Evolutionary conservation across 192 early-diverging fungal species (phyloP).

Genomic region (Coemansia sp.): DNA sequence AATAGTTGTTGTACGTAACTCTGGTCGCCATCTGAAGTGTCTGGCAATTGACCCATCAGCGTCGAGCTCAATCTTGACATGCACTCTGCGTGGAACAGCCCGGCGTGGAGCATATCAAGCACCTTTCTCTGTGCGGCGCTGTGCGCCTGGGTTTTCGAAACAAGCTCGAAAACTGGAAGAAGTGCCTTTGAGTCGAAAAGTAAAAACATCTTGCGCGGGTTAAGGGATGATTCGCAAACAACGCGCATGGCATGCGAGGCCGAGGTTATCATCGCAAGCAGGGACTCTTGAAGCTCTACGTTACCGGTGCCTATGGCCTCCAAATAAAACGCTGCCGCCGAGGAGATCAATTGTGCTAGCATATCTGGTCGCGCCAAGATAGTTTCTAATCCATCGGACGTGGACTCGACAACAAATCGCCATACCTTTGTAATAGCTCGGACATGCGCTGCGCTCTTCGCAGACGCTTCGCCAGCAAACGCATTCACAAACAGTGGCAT

Average conservation of each 20-base stretch:
- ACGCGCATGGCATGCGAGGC: constrained; percentile 22
- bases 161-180: constrained; percentile 20
- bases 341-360: constrained; percentile 22
- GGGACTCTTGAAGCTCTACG: constrained; percentile 3
- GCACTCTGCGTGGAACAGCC: constrained; percentile 34
- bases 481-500: constrained; percentile 34
- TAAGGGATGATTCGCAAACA: constrained; percentile 36
- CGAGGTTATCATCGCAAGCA: constrained; percentile 12
- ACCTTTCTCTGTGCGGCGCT: constrained; percentile 1
- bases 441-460: constrained; percentile 9
- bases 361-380: constrained; percentile 29
- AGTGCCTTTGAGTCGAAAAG: constrained; percentile 31
- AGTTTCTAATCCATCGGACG: constrained; percentile 30
- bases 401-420: constrained; percentile 22
- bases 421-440: constrained; percentile 24
- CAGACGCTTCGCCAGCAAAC: constrained; percentile 12
- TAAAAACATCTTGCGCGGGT: constrained; percentile 31
- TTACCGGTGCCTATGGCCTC: background rate
- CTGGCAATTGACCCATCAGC: constrained; percentile 8
- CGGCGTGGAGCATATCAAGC: constrained; percentile 38
- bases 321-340: constrained; percentile 12
- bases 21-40: constrained; percentile 10
- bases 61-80: constrained; percentile 21
- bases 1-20: constrained; percentile 22
- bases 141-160: background rate